These are phyloP conservation scores for Meyerozyma carpophila DNA, from an alignment of 1,139 yeast genomes.

Conservation along the genomic window DNA sequence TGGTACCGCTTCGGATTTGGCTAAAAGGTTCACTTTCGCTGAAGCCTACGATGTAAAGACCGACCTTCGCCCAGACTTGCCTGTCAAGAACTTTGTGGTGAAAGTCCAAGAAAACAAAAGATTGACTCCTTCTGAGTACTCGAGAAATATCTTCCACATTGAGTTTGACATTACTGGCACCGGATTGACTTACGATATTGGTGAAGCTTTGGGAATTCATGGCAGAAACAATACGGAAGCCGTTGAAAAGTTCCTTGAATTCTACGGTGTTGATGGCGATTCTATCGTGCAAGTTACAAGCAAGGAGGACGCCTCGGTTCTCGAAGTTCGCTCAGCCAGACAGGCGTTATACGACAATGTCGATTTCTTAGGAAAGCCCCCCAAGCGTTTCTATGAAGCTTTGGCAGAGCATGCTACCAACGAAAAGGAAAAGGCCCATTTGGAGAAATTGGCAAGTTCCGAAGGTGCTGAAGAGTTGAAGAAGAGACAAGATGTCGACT, in stretches of 20 bases:
- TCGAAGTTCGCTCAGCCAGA: conserved; percentile 75
- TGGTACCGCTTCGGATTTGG: conserved; percentile 47
- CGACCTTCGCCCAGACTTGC: conserved; percentile 82
- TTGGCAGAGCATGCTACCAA: conserved; percentile 72
- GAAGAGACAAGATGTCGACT: conserved; percentile 80
- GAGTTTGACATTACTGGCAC: conserved; percentile 91
- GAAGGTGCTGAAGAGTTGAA: conserved; percentile 87
- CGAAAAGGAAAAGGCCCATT: conserved; percentile 55
- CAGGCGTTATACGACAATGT: conserved; percentile 76
- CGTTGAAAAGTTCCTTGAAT: conserved; percentile 64
- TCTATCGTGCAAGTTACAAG: conserved; percentile 67
- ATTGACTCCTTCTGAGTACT: conserved; percentile 86
- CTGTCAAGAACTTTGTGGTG: conserved; percentile 79
- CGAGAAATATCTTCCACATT: conserved; percentile 93
- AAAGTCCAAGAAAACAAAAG: conserved; percentile 90
- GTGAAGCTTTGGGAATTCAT: conserved; percentile 95
- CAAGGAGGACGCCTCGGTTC: conserved; percentile 51
- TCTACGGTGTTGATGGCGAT: conserved; percentile 68
- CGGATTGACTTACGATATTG: conserved; percentile 85
- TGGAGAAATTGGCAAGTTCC: conserved; percentile 62
- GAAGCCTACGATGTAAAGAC: conserved; percentile 63
- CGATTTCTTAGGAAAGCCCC: conserved; percentile 92
- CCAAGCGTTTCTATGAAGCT: conserved; percentile 87
- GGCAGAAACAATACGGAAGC: conserved; percentile 70
- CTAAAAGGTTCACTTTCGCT: conserved; percentile 69